These are phyloP conservation scores for Mycena vitilis DNA, from an alignment of 768 basidiomycete species.

Conservation along the genomic window DNA sequence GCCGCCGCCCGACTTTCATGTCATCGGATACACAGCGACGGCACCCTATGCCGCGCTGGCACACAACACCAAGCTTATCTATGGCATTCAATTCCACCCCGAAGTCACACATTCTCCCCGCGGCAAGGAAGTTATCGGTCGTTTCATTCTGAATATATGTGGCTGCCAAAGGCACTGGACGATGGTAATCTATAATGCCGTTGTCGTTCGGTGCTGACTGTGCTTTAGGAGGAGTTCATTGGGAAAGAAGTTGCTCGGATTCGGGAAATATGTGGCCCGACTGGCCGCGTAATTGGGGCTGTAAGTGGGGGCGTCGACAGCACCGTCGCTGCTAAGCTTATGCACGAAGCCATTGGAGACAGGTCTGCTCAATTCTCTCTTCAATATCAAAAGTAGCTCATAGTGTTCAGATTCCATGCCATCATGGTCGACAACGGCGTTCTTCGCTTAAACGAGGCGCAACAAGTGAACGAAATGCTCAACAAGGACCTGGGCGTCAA, in stretches of 20 bases:
- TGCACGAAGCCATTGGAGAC: slow-evolving; percentile 99
- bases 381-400: neutral
- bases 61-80: slow-evolving; percentile 88
- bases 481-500: slow-evolving; percentile 95
- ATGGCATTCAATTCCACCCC: slow-evolving; percentile 98
- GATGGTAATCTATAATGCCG: slow-evolving; percentile 70
- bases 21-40: slow-evolving; percentile 86
- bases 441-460: slow-evolving; percentile 88
- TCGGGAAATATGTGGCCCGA: slow-evolving; percentile 92
- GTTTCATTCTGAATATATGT: slow-evolving; percentile 89
- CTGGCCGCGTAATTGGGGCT: slow-evolving; percentile 96
- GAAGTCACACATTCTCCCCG: slow-evolving; percentile 95
- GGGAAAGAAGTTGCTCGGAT: slow-evolving; percentile 96
- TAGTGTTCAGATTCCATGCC: slow-evolving; percentile 88
- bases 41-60: slow-evolving; percentile 96
- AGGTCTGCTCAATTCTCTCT: slow-evolving; percentile 62
- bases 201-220: neutral
- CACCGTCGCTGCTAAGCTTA: slow-evolving; percentile 97
- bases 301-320: slow-evolving; percentile 98
- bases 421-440: slow-evolving; percentile 99
- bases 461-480: slow-evolving; percentile 94
- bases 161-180: slow-evolving; percentile 88
- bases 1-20: slow-evolving; percentile 85
- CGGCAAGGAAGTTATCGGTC: slow-evolving; percentile 89
- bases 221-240: slow-evolving; percentile 90